Evolutionary conservation across 352 stramenopile species (phyloP).

Genomic region (Pythium folliculosum): DNA sequence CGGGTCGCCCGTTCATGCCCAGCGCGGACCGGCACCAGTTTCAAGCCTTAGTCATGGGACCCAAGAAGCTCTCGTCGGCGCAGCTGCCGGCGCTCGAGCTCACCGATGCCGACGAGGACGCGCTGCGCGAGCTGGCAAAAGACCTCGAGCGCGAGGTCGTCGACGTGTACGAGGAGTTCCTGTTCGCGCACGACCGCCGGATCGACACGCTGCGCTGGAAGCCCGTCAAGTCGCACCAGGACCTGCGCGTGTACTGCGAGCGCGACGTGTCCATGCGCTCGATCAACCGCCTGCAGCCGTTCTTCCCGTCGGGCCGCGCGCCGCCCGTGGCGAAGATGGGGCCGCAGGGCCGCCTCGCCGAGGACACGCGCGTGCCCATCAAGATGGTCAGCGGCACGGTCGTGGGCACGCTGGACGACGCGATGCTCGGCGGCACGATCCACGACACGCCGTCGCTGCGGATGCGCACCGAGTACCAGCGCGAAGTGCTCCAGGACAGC

Average conservation of each 20-base stretch:
- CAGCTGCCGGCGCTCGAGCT: conserved; percentile 32
- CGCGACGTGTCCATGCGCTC: conserved; percentile 30
- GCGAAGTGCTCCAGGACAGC: conserved; percentile 41
- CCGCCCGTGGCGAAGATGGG: conserved; percentile 24
- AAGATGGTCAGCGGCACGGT: conserved; percentile 40
- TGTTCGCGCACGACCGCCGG: conserved; percentile 28
- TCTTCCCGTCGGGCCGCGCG: conserved; percentile 21
- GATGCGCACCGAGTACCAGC: conserved; percentile 44
- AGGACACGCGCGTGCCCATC: conserved; percentile 33
- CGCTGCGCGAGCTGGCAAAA: conserved; percentile 36
- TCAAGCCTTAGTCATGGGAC: background rate
- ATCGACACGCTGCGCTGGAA: conserved; percentile 50
- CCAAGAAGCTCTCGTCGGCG: conserved; percentile 14
- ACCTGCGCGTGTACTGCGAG: conserved; percentile 44
- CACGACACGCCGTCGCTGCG: conserved; percentile 47
- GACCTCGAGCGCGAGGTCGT: conserved; percentile 54
- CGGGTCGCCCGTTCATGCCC: background rate
- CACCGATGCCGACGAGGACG: conserved; percentile 33
- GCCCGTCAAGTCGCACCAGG: conserved; percentile 40
- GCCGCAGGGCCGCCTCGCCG: conserved; percentile 38
- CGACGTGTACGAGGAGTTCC: conserved; percentile 48
- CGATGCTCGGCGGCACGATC: conserved; percentile 50
- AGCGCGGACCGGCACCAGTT: conserved; percentile 15
- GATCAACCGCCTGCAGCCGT: conserved; percentile 28
- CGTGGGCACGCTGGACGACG: conserved; percentile 55